Conservation (phyloP, 1,284 basidiomycete genomes). For the Schizophyllum commune region DNA sequence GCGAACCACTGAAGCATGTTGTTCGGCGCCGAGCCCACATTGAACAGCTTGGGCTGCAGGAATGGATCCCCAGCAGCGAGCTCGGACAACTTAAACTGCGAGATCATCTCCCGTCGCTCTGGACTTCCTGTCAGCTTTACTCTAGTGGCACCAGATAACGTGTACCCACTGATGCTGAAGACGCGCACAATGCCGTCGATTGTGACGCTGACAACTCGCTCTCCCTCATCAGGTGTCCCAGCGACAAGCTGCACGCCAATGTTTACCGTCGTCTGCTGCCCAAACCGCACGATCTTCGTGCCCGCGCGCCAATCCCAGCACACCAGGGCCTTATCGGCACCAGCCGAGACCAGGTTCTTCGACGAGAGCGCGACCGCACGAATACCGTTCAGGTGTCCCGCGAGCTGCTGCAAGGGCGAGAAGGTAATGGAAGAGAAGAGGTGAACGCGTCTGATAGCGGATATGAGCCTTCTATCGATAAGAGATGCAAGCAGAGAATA, state of each 20-base stretch:
- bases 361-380: conserved; percentile 83
- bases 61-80: conserved; percentile 64
- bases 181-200: conserved; percentile 89
- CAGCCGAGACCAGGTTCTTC: conserved; percentile 82
- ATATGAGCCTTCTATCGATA: conserved; percentile 1
- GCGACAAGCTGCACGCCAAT: conserved; percentile 82
- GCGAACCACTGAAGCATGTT: conserved; percentile 92
- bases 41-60: conserved; percentile 56
- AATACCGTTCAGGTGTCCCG: conserved; percentile 76
- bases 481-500: conserved; percentile 16
- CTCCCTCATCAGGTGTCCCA: conserved; percentile 49
- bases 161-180: conserved; percentile 73
- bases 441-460: conserved; percentile 56
- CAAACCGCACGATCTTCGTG: conserved; percentile 83
- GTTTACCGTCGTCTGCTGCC: conserved; percentile 89
- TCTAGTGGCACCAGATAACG: not conserved
- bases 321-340: conserved; percentile 75
- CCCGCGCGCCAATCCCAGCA: conserved; percentile 87
- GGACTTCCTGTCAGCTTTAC: conserved; percentile 1
- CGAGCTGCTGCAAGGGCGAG: conserved; percentile 74
- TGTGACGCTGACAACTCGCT: conserved; percentile 80
- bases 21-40: conserved; percentile 71
- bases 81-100: conserved; percentile 81
- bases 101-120: conserved; percentile 82
- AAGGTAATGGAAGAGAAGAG: conserved; percentile 77